Conservation (phyloP, 805 yeast species). For the Metschnikowia aberdeeniae region DNA sequence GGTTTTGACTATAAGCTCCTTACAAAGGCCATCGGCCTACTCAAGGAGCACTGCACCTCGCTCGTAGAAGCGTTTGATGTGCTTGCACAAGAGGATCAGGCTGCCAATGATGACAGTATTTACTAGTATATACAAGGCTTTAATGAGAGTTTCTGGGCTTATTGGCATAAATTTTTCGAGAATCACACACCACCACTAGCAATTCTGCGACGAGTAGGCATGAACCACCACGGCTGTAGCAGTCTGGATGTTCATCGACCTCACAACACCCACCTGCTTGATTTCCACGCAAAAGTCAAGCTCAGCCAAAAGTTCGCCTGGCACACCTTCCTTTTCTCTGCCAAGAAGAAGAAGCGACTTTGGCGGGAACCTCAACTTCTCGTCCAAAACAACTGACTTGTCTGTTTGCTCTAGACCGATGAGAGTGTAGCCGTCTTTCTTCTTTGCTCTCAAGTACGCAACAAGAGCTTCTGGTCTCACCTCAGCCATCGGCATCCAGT, state of each 20-base stretch:
- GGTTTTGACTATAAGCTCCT: slow-evolving; percentile 52
- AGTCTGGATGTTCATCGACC: slow-evolving; percentile 96
- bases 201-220: slow-evolving; percentile 74
- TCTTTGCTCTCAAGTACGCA: slow-evolving; percentile 55
- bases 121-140: slow-evolving; percentile 6
- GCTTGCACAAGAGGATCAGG: slow-evolving; percentile 39
- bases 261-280: slow-evolving; percentile 84
- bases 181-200: slow-evolving; percentile 17
- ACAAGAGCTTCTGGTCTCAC: slow-evolving; percentile 57
- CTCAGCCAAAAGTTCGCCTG: slow-evolving; percentile 77
- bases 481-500: slow-evolving; percentile 91
- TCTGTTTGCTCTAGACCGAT: slow-evolving; percentile 94
- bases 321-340: slow-evolving; percentile 86
- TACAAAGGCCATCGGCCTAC: slow-evolving; percentile 51
- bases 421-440: slow-evolving; percentile 74
- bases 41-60: slow-evolving; percentile 55
- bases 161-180: too few relatives aligned
- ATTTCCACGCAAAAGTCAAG: slow-evolving; percentile 86
- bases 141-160: too few relatives aligned
- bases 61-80: slow-evolving; percentile 58
- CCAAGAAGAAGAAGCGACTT: slow-evolving; percentile 80
- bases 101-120: slow-evolving; percentile 20
- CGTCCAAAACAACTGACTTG: slow-evolving; percentile 67
- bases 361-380: slow-evolving; percentile 65
- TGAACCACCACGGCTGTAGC: slow-evolving; percentile 94